These are phyloP conservation scores for Solanum aculeatissimum DNA, from an alignment of 305 asterid genomes.

Conservation along the genomic window DNA sequence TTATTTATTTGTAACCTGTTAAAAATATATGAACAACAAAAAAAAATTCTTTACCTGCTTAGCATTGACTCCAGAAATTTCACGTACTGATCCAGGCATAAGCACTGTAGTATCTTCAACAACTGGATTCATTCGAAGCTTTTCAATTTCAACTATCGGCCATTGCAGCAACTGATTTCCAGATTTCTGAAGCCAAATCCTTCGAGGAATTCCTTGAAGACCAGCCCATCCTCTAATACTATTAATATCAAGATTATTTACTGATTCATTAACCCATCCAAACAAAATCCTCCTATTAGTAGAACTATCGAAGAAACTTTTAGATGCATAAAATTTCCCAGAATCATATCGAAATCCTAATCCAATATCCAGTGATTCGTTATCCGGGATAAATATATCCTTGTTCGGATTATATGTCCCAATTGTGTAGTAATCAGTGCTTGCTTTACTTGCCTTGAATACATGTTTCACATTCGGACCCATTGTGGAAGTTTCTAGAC, in stretches of 20 bases:
- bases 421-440: conserved; percentile 28
- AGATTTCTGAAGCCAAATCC: conserved; percentile 20
- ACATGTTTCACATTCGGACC: conserved; percentile 31
- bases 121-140: conserved; percentile 13
- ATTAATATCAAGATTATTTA: neutral
- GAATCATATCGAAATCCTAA: conserved; percentile 29
- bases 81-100: conserved; percentile 8
- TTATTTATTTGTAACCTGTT: neutral
- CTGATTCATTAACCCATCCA: conserved; percentile 50
- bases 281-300: conserved; percentile 35
- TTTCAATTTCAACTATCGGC: conserved; percentile 28
- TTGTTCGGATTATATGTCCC: conserved; percentile 12
- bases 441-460: conserved; percentile 32
- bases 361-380: conserved; percentile 4
- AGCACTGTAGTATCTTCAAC: neutral
- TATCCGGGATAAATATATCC: conserved; percentile 19
- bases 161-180: conserved; percentile 28
- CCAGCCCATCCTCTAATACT: conserved; percentile 44
- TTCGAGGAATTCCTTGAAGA: conserved; percentile 32
- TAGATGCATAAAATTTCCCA: conserved; percentile 56
- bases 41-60: conserved; percentile 6
- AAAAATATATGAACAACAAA: neutral
- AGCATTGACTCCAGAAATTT: conserved; percentile 18
- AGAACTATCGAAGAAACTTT: conserved; percentile 33
- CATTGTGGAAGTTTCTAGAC: conserved; percentile 25